phyloP scores from a whole-genome alignment of 768 basidiomycete species.

The Russula brevipes region DNA sequence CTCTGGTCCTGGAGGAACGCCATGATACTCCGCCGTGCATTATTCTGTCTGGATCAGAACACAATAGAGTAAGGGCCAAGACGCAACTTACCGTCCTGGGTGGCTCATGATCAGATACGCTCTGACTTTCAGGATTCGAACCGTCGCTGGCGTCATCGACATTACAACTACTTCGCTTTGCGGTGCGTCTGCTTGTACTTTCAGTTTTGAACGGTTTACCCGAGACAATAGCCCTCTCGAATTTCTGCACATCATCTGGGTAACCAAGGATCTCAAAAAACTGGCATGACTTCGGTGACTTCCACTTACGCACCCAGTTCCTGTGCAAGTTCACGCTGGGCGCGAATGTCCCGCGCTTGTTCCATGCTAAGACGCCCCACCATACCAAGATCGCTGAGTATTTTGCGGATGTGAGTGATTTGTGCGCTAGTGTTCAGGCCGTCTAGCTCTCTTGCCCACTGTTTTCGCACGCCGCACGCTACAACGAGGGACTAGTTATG shows the following conservation, averaged over 20 bases:
- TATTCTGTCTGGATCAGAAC: slow-evolving; percentile 32
- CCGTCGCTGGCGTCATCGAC: slow-evolving; percentile 34
- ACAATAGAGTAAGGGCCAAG: background rate
- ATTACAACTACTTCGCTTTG: slow-evolving; percentile 24
- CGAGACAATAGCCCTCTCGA: slow-evolving; percentile 47
- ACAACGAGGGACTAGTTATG: slow-evolving; percentile 52
- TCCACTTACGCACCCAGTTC: slow-evolving; percentile 58
- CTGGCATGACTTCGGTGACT: too few species aligned
- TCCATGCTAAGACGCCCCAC: slow-evolving; percentile 69
- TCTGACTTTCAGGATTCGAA: slow-evolving; percentile 32
- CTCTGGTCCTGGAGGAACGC: slow-evolving; percentile 71
- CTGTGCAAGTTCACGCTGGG: slow-evolving; percentile 66
- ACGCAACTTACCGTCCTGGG: slow-evolving; percentile 7
- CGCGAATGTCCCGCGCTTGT: slow-evolving; percentile 72
- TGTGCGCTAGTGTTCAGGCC: slow-evolving; percentile 54
- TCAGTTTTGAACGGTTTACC: slow-evolving; percentile 31
- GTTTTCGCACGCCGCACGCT: slow-evolving; percentile 73
- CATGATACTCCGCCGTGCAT: slow-evolving; percentile 56
- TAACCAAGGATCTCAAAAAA: background rate
- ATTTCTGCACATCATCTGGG: slow-evolving; percentile 71
- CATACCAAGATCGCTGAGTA: slow-evolving; percentile 75
- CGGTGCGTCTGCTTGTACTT: slow-evolving; percentile 16
- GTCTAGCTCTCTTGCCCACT: slow-evolving; percentile 70
- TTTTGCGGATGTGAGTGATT: slow-evolving; percentile 57
- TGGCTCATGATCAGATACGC: slow-evolving; percentile 11